A percentile compares a stretch with the other conserved stretches of the same genome.
phyloP scores from a whole-genome alignment of 345 rosid genomes.

The Toxicodendron radicans region DNA sequence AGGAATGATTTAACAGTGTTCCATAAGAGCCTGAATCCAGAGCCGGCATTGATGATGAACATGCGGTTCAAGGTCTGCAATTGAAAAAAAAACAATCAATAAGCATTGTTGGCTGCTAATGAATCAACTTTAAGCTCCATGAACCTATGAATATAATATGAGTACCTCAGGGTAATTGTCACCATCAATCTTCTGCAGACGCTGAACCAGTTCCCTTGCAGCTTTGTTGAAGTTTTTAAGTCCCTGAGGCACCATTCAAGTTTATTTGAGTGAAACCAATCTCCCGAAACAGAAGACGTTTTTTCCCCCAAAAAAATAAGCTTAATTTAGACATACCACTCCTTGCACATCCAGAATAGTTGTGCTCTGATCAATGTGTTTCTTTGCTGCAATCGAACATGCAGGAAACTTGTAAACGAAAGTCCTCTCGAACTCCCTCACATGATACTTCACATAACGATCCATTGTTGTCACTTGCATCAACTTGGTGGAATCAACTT shows the following conservation, averaged over 20 bases:
- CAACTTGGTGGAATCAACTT: slow-evolving; percentile 77
- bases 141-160: not conserved
- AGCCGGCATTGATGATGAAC: slow-evolving; percentile 95
- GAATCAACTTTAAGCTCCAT: no score
- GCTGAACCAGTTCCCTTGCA: slow-evolving; percentile 75
- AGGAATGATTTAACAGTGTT: slow-evolving; percentile 72
- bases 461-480: slow-evolving; percentile 82
- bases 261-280: not conserved
- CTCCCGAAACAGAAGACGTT: not conserved
- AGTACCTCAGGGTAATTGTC: slow-evolving; percentile 91
- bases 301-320: no score
- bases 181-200: slow-evolving; percentile 76
- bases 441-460: slow-evolving; percentile 81
- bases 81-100: slow-evolving; percentile 18
- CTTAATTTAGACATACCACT: slow-evolving; percentile 49
- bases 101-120: slow-evolving; percentile 8
- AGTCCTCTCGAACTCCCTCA: slow-evolving; percentile 78
- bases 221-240: slow-evolving; percentile 77
- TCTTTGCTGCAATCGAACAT: slow-evolving; percentile 72
- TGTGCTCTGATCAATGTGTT: slow-evolving; percentile 86
- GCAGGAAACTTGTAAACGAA: slow-evolving; percentile 76
- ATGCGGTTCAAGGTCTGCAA: slow-evolving; percentile 80
- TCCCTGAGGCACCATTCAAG: slow-evolving; percentile 51
- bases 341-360: slow-evolving; percentile 92
- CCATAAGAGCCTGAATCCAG: slow-evolving; percentile 94